Evolutionary conservation across 129 eudicot genomes (phyloP), one percentile per base, ranked within the genome.

Genomic region (Flaveria robusta): DNA sequence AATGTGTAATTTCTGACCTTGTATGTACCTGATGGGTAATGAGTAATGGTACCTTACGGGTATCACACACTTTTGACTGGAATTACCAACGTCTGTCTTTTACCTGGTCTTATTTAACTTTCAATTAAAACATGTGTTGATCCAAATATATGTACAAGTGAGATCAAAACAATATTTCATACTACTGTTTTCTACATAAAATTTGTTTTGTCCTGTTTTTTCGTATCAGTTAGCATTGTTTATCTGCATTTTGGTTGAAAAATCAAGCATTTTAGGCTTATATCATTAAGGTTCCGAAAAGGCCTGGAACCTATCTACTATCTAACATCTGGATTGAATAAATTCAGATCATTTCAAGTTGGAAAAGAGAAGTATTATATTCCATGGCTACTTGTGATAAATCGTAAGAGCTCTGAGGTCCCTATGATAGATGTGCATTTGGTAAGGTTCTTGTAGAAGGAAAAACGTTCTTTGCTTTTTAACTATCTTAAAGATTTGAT

Each of bases 391-490:
- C 89, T 86, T 76, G 86, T 95, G 71, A 82, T 95, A 77, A 91
- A 91, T 71, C 85, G 99, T 56, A 95, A 89, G 84, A 86, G 87
- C 74, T 49, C 89, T n/a, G 97, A 91, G 84, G 97, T 95, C 79
- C 97, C 99, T 50, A 91, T 95, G 97, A 89, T 95, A 76, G 97
- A 91, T 56, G 87, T 95, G 78, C 94, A 89, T 81, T 74, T 95
- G 96, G 97, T 95, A 85, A 84, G 85, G 66, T 82, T 71, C 85
- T 31, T 70, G 0, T 60, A 22, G 14, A 9, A 9, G 62, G 34
- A 79, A 39, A 52, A 49, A 13, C 18, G 4, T 49, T 75, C 54
- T 66, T 74, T 22, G n/a, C 79, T 9, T 45, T 68, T 68, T 26
- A 29, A 70, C 41, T 65, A 22, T 31, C 51, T 34, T 14, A 47